These are phyloP conservation scores for Liriodendron chinense DNA, from an alignment of 164 flowering plant genomes.

Conservation along the genomic window DNA sequence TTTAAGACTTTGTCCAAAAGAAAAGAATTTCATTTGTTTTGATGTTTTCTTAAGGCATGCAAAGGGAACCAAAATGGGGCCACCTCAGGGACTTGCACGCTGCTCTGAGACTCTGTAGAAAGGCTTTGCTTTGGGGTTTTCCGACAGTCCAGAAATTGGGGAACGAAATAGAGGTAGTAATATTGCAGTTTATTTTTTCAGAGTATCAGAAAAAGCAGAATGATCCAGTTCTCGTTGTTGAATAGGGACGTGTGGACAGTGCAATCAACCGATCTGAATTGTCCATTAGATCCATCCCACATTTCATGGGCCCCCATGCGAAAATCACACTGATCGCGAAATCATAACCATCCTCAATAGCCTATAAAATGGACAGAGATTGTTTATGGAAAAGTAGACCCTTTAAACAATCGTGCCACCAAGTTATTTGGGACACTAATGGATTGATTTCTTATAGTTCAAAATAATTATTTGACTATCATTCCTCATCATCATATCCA, in stretches of 20 bases:
- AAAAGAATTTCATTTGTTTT: background rate
- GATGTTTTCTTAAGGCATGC: conserved; percentile 39
- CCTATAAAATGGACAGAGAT: background rate
- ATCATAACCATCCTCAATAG: too few relatives aligned
- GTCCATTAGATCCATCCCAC: too few relatives aligned
- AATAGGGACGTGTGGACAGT: background rate
- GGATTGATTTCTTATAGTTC: background rate
- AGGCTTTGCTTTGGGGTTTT: conserved; percentile 63
- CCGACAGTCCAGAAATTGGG: conserved; percentile 23
- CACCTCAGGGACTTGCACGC: conserved; percentile 80
- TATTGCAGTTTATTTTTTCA: background rate
- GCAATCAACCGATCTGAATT: too few relatives aligned
- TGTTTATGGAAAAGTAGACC: background rate
- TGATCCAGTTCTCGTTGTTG: background rate
- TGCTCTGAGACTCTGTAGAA: conserved; percentile 62
- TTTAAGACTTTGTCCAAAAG: background rate
- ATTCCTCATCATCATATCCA: background rate
- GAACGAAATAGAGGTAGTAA: conserved; percentile 43
- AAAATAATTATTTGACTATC: background rate
- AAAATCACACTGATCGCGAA: background rate
- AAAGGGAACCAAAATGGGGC: conserved; percentile 76
- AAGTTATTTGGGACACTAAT: background rate
- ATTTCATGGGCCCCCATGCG: background rate
- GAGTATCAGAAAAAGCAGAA: background rate
- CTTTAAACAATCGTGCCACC: background rate